Evolutionary conservation across 371 early-diverging fungal species (phyloP).

Genomic region (Mortierella sp.): DNA sequence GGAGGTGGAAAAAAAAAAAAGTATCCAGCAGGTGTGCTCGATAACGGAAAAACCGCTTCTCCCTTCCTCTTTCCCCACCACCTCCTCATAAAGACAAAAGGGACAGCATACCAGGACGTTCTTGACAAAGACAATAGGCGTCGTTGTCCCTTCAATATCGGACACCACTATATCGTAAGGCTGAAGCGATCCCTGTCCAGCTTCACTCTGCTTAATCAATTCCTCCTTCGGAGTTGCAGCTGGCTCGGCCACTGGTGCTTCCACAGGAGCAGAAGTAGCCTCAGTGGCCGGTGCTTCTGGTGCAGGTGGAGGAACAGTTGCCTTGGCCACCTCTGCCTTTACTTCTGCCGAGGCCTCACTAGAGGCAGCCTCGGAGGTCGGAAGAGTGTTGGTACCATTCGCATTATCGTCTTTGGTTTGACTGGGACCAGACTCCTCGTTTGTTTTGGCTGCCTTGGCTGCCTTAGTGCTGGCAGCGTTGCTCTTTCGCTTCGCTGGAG

Average conservation of each 20-base stretch:
- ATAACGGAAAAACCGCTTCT: no score
- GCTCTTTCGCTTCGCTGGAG: slow-evolving; percentile 41
- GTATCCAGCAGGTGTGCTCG: neutral
- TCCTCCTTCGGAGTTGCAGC: slow-evolving; percentile 29
- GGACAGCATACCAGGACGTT: slow-evolving; percentile 70
- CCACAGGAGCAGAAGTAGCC: slow-evolving; percentile 34
- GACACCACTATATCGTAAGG: slow-evolving; percentile 71
- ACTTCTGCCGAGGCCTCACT: neutral
- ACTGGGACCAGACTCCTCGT: slow-evolving; percentile 4
- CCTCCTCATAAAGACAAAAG: neutral
- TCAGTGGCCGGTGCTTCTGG: slow-evolving; percentile 18
- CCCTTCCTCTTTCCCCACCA: neutral
- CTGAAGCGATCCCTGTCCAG: slow-evolving; percentile 9
- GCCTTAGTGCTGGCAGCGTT: slow-evolving; percentile 23
- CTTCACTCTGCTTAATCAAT: slow-evolving; percentile 9
- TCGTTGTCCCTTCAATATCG: slow-evolving; percentile 97
- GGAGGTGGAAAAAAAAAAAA: neutral
- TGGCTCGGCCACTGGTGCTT: slow-evolving; percentile 9
- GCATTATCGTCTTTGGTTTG: slow-evolving; percentile 18
- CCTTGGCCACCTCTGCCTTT: neutral
- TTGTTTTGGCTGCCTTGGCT: slow-evolving; percentile 26
- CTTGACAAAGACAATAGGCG: slow-evolving; percentile 95
- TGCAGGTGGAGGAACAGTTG: slow-evolving; percentile 20
- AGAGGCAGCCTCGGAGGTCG: slow-evolving; percentile 1
- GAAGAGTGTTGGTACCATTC: neutral